A percentile compares a stretch with the other conserved stretches of the same genome.
Conservation (phyloP, 495 filamentous ascomycete genomes). For the Amphirosellinia nigrospora region DNA sequence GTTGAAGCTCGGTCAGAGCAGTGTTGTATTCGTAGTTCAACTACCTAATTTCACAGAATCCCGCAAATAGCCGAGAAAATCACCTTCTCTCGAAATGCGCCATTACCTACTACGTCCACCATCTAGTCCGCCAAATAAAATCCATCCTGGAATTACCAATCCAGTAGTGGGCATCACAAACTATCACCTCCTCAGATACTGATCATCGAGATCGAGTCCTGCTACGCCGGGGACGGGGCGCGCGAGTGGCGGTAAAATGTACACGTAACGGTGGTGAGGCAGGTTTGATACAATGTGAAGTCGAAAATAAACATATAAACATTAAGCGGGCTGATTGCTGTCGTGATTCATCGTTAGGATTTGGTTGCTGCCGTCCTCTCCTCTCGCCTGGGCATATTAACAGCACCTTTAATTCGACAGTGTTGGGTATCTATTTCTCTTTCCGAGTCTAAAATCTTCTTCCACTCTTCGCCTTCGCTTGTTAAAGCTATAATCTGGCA, state of each 20-base stretch:
- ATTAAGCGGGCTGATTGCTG: conserved; percentile 36
- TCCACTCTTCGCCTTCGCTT: neutral
- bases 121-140: conserved; percentile 20
- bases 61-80: neutral
- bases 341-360: conserved; percentile 28
- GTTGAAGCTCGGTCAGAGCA: neutral
- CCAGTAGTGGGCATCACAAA: conserved; percentile 21
- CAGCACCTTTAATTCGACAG: conserved; percentile 25
- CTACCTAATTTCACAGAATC: conserved; percentile 19
- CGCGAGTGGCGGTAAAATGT: conserved; percentile 36
- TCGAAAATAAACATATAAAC: conserved; percentile 42
- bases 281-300: conserved; percentile 34
- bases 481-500: conserved; percentile 1
- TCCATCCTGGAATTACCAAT: conserved; percentile 9
- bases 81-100: conserved; percentile 12
- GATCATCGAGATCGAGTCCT: conserved; percentile 25
- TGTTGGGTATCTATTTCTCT: conserved; percentile 22
- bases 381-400: conserved; percentile 25
- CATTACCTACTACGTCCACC: conserved; percentile 22
- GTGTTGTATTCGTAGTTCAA: conserved; percentile 12
- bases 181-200: conserved; percentile 5
- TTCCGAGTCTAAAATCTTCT: conserved; percentile 11
- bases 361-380: conserved; percentile 30
- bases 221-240: conserved; percentile 38
- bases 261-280: conserved; percentile 32